Evolutionary conservation across 768 basidiomycete genomes (phyloP).

Genomic region (Mycena polygramma): DNA sequence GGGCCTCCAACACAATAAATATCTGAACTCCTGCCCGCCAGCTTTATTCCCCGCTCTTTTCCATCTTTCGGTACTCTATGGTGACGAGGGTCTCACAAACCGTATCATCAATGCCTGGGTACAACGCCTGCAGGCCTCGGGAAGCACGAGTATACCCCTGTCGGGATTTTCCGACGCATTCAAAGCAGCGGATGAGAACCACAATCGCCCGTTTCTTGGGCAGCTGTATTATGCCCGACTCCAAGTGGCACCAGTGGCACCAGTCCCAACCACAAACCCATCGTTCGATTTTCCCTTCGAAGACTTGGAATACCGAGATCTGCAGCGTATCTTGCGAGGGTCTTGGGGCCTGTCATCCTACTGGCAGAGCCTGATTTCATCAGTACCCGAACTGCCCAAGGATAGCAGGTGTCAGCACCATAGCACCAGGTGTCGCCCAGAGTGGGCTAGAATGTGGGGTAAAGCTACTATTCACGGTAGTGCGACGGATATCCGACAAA

Average conservation of each 20-base stretch:
- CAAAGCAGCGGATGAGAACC: slow-evolving; percentile 5
- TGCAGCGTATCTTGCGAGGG: slow-evolving; percentile 16
- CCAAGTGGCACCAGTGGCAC: background rate
- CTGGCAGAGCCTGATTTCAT: slow-evolving; percentile 4
- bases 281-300: slow-evolving; percentile 8
- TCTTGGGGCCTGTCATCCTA: background rate
- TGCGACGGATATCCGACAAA: slow-evolving; percentile 6
- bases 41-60: background rate
- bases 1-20: background rate
- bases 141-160: background rate
- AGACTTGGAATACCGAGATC: slow-evolving; percentile 3
- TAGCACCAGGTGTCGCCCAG: background rate
- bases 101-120: background rate
- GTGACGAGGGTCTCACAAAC: background rate
- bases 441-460: background rate
- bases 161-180: slow-evolving; percentile 8
- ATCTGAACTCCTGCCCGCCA: background rate
- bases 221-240: slow-evolving; percentile 14
- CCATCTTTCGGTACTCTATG: background rate
- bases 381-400: background rate
- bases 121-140: background rate
- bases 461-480: background rate
- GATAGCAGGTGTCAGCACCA: background rate
- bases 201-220: slow-evolving; percentile 15
- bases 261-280: background rate